phyloP scores from a whole-genome alignment of 192 early-diverging fungal species.

The Dissophora ornata region DNA sequence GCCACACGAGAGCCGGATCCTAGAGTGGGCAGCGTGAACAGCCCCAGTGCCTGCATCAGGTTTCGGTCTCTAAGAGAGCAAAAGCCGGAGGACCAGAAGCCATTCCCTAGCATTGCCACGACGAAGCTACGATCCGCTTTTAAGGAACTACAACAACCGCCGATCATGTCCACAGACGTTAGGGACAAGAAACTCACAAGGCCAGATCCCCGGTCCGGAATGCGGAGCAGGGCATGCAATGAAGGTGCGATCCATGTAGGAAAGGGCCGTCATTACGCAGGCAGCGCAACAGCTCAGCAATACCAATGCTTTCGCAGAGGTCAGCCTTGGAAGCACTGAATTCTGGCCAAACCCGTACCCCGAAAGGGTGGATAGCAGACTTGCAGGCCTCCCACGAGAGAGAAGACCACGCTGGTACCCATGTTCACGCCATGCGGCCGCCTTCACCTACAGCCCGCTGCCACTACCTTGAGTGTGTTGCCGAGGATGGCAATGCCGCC shows the following conservation, averaged over 20 bases:
- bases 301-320: constrained; percentile 9
- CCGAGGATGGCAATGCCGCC: too few relatives aligned
- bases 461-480: too few relatives aligned
- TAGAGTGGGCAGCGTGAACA: too few relatives aligned
- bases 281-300: constrained; percentile 6
- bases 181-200: constrained; percentile 9
- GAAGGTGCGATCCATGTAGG: background rate
- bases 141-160: constrained; percentile 16
- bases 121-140: constrained; percentile 9
- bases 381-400: constrained; percentile 5
- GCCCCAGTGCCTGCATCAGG: too few relatives aligned
- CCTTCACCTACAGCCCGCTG: too few relatives aligned
- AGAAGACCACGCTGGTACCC: constrained; percentile 2
- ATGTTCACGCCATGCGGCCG: background rate
- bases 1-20: constrained; percentile 6
- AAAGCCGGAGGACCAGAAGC: constrained; percentile 10
- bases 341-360: constrained; percentile 9
- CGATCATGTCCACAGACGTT: constrained; percentile 11
- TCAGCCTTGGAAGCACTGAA: constrained; percentile 6
- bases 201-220: constrained; percentile 10
- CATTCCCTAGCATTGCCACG: constrained; percentile 11
- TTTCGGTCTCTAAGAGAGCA: constrained; percentile 9
- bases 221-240: constrained; percentile 9
- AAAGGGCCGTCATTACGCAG: background rate
- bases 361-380: constrained; percentile 11